Evolutionary conservation across 306 rosid genomes (phyloP), one percentile per base, ranked within the genome.

Genomic region (Vachellia pachyceras): DNA sequence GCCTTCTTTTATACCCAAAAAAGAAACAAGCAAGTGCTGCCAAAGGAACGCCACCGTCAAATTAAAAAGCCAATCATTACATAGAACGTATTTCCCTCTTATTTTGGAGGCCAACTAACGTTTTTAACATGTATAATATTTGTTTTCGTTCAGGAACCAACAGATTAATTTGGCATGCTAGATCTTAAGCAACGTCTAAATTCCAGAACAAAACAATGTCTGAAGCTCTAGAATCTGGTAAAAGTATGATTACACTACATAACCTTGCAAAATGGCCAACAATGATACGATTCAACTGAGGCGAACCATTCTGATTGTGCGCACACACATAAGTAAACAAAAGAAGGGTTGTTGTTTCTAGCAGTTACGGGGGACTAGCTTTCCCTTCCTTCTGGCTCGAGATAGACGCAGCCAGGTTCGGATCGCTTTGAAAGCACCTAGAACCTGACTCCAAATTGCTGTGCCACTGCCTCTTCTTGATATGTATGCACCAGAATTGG

Each of bases 391-490:
- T 82, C 17, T 82, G 73, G 71, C 57, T 11, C 3, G 63, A 60
- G 1, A 29, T 5, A 29, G 18, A 61, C 1, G 17, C 40, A 46
- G 72, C 7, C 80, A 41, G 61, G 69, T 12, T 39, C 77, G 2
- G 0, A 23, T 54, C 4, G 3, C 77, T 46, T 73, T 85, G 60
- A 85, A 6, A 55, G 52, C 76, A 36, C 52, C 85, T 33, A 65
- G 74, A 64, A 86, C 72, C 76, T 70, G 82, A 33, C 73, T 66
- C 86, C 87, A 77, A 5, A 77, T 13, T 17, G 80, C 79, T 77
- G 71, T 88, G 66, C 75, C 69, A 29, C 75, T 80, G 55, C 76
- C 72, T 13, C 33, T 64, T 70, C 73, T 79, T 80, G 75, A 17
- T 49, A n/a, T 33, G 68, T 80, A 69, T 7, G 9, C 7, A 9